Percentiles rank a stretch among this genome's conserved stretches.
Conservation (phyloP, 768 basidiomycete genomes). For the Obba rivulosa region DNA sequence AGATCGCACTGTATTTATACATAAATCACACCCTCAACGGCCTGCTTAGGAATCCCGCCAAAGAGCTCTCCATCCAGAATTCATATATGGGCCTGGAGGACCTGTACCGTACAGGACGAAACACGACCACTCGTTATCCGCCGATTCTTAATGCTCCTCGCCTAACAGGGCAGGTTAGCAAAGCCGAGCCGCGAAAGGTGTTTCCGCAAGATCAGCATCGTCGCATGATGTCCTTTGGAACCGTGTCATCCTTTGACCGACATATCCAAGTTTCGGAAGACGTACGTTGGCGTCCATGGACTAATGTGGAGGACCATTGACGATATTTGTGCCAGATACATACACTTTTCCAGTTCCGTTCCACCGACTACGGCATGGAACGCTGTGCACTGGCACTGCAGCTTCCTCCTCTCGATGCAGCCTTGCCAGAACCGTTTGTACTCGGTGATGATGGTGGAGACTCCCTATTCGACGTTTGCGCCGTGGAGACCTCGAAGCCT, state of each 20-base stretch:
- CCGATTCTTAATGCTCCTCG: conserved; percentile 19
- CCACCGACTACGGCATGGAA: conserved; percentile 23
- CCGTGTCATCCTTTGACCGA: conserved; percentile 16
- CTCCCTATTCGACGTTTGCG: conserved; percentile 12
- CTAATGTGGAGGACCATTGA: not conserved
- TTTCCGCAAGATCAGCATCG: conserved; percentile 19
- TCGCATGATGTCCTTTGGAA: conserved; percentile 12
- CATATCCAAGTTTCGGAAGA: conserved; percentile 15
- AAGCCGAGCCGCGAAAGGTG: conserved; percentile 12
- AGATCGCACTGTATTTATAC: too few species aligned
- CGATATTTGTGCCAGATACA: conserved; percentile 6
- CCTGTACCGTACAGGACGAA: conserved; percentile 15
- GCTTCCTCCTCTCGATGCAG: conserved; percentile 9
- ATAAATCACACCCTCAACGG: too few species aligned
- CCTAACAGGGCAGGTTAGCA: conserved; percentile 16
- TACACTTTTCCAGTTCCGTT: conserved; percentile 21
- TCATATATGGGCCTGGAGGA: conserved; percentile 22
- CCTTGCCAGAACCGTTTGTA: conserved; percentile 11
- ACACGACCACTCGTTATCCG: conserved; percentile 10
- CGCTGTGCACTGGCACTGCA: conserved; percentile 20
- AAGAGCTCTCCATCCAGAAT: conserved; percentile 5
- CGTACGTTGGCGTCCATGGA: conserved; percentile 9
- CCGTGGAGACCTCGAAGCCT: conserved; percentile 9
- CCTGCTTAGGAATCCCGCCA: too few species aligned
- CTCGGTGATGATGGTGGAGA: not conserved